Evolutionary conservation across 805 yeast genomes (phyloP), one percentile per base, ranked within the genome.

Genomic region (Candida caryicola): DNA sequence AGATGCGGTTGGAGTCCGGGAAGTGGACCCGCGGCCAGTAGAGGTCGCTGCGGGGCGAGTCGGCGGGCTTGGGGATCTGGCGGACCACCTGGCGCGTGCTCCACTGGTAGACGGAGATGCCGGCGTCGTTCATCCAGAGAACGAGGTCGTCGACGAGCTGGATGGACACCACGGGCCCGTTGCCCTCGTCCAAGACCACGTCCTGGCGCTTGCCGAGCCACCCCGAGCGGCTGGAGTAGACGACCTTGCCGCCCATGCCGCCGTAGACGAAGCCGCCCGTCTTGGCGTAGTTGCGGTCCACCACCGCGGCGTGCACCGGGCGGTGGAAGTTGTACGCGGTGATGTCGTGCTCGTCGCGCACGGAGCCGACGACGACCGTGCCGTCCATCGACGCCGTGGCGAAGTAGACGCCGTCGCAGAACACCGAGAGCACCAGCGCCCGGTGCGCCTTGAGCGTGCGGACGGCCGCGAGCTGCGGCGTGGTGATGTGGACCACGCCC

Each of bases 351-450:
- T 76, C 77, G 45, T 82, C 85, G 1, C 46, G 41, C 1, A 86
- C 64, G 2, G 89, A 76, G 0, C 96, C 93, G 4, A 88, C 76
- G 1, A 88, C 88, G 0, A 91, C 84, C 0, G 95, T 85, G 0
- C 99, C 99, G 56, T 93, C 99, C 68, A 91, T 82, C 0, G 97
- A 88, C 0, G 90, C 96, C 0, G 95, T 81, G 0, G 93, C 95
- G 43, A 93, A 78, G 51, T 73, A 79, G 6, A 61, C 61, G 0
- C 95, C 93, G 52, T 87, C 95, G 1, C 84, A 72, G 37, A 81
- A 77, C 0, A 88, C 70, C 0, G 87, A 77, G 29, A 90, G 62
- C 2, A 93, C 76, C 0, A 96, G 87, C 0, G 97, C 89, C 33
- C 86, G 71, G 52, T 95, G 96, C 1, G 91, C 89, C 49, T 87